Conservation (phyloP, 2,329 filamentous ascomycete genomes). For the Leptographium flavum region DNA sequence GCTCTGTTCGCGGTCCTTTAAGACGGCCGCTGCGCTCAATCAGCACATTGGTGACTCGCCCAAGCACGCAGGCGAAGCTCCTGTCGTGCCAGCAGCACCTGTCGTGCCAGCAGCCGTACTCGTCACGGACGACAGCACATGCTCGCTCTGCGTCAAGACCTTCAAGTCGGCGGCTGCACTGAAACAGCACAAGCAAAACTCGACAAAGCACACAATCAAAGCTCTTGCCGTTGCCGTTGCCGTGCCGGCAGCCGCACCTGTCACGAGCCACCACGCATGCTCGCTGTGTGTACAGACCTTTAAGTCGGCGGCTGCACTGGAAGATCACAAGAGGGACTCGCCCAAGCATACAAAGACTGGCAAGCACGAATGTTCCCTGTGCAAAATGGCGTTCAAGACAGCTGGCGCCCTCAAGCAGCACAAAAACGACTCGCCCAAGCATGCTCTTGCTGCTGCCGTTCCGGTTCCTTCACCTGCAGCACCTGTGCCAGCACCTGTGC, state of each 20-base stretch:
- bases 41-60: too few species aligned
- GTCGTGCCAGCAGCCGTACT: not conserved
- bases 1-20: not conserved
- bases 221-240: not conserved
- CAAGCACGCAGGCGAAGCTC: too few species aligned
- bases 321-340: too few species aligned
- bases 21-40: not conserved
- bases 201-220: too few species aligned
- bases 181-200: too few species aligned
- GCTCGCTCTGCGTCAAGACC: not conserved
- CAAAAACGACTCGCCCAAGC: not conserved
- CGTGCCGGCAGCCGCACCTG: not conserved
- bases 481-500: too few species aligned
- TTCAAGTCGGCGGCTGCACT: not conserved
- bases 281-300: not conserved
- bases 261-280: too few species aligned
- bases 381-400: not conserved
- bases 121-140: too few species aligned
- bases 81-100: not conserved
- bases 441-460: not conserved
- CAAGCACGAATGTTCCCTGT: too few species aligned
- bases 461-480: not conserved
- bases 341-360: too few species aligned
- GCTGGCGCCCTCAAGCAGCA: not conserved
- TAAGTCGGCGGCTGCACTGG: not conserved